Percentiles rank a stretch among this genome's conserved stretches.
These are phyloP conservation scores for Onygena corvina DNA, from an alignment of 2,329 filamentous ascomycete species.

Conservation along the genomic window DNA sequence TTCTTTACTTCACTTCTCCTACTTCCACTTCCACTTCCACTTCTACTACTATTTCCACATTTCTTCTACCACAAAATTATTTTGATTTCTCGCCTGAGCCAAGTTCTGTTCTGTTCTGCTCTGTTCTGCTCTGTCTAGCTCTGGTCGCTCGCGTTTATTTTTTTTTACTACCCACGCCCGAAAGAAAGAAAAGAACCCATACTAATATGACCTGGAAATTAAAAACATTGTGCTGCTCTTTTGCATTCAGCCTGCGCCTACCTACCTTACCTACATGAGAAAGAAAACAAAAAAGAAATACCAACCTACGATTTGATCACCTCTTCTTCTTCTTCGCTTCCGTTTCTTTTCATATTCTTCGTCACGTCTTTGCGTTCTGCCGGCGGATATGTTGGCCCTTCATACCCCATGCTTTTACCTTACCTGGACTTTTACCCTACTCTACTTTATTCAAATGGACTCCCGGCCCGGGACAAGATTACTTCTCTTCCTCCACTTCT, in stretches of 20 bases:
- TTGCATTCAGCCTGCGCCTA: background rate
- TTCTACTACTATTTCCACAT: no score
- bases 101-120: background rate
- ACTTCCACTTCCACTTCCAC: no score
- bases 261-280: background rate
- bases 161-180: background rate
- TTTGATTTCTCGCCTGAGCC: background rate
- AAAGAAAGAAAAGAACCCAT: conserved; percentile 5
- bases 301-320: background rate
- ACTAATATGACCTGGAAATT: no score
- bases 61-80: no score
- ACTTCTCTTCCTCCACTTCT: no score
- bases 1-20: no score
- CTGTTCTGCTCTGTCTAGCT: background rate
- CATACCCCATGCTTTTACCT: no score
- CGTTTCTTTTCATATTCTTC: background rate
- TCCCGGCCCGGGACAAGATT: no score
- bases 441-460: no score
- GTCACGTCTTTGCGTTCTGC: background rate
- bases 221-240: no score
- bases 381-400: no score
- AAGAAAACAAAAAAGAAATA: background rate
- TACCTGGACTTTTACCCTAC: no score
- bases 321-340: background rate
- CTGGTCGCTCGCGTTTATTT: background rate